Base-by-base conservation (phyloP, 23 red algal species). In the Rhodosorus marinus region DNA sequence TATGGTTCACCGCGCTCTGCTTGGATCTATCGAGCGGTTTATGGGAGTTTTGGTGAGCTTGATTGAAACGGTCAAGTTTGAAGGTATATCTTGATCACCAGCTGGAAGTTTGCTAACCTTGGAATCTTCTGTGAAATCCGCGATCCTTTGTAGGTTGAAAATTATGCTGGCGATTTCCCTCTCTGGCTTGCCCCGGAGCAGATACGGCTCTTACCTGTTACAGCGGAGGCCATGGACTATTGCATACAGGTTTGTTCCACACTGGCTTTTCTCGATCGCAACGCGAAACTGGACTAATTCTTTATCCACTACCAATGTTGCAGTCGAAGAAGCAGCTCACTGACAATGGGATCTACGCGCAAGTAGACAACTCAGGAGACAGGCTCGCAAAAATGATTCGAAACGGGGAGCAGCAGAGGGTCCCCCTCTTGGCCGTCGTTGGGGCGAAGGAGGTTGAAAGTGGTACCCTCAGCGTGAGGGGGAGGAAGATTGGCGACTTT, bases 121-220 rank as follows among this genome's bases (percentile, higher is more conserved):
- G n/a, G n/a, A n/a, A n/a, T n/a, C n/a, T n/a, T n/a, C n/a, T n/a
- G n/a, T n/a, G n/a, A n/a, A n/a, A n/a, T n/a, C n/a, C n/a, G n/a
- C n/a, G n/a, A n/a, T n/a, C n/a, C n/a, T n/a, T n/a, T n/a, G n/a
- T n/a, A n/a, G n/a, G n/a, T n/a, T n/a, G 90, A 98, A 54, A 72
- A 57, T 14, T 84, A 65, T 60, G 90, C 90, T 3, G 90, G 90
- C 6, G 72, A 85, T 35, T 86, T 98, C 76, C 90, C 90, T 29
- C 52, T 98, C 20, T 98, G 90, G 90, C 63, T 98, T 28, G 90
- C 90, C 31, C 90, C 90, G 1, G 79, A 86, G 33, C 90, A 98
- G 32, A 46, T 98, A 31, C 66, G 58, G 25, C 48, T 84, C 68
- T 51, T 98, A 20, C 79, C 79, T 17, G 74, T 98, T 7, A 75